Evolutionary conservation across 768 basidiomycete genomes (phyloP).

Genomic region (Daedalea quercina): DNA sequence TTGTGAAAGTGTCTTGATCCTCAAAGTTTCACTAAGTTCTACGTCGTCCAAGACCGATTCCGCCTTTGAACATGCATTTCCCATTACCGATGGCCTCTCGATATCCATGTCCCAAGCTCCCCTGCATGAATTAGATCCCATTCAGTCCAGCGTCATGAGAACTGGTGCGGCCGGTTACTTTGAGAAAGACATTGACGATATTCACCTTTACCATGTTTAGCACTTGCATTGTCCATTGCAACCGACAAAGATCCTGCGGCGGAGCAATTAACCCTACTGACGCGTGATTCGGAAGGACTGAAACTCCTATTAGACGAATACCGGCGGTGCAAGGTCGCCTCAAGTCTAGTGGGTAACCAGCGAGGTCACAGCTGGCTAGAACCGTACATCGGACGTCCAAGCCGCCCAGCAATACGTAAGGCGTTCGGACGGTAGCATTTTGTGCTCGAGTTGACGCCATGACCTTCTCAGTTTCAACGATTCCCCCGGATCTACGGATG

Average conservation of each 20-base stretch:
- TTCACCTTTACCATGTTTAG: slow-evolving; percentile 25
- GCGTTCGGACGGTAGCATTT: background rate
- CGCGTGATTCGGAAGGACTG: slow-evolving; percentile 42
- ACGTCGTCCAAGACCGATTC: slow-evolving; percentile 37
- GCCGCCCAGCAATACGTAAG: slow-evolving; percentile 8
- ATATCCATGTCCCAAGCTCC: slow-evolving; percentile 52
- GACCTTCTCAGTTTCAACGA: background rate
- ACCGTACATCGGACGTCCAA: slow-evolving; percentile 26
- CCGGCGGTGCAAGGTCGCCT: slow-evolving; percentile 45
- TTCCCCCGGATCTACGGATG: slow-evolving; percentile 50
- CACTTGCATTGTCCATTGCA: slow-evolving; percentile 47
- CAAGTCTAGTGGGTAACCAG: slow-evolving; percentile 27
- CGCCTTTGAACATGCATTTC: slow-evolving; percentile 44
- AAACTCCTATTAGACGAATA: slow-evolving; percentile 45
- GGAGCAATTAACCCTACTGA: slow-evolving; percentile 36
- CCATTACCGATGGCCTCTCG: slow-evolving; percentile 47
- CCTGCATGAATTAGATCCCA: slow-evolving; percentile 28
- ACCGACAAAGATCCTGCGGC: slow-evolving; percentile 30
- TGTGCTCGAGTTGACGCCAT: background rate
- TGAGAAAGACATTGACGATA: too few species aligned
- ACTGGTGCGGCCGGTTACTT: slow-evolving; percentile 29
- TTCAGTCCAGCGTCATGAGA: slow-evolving; percentile 20
- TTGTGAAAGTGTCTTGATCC: background rate
- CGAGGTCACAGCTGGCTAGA: slow-evolving; percentile 30
- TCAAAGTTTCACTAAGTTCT: slow-evolving; percentile 12